Base-by-base conservation (phyloP, 163 green algal genomes). In the Trebouxia gelatinosa region DNA sequence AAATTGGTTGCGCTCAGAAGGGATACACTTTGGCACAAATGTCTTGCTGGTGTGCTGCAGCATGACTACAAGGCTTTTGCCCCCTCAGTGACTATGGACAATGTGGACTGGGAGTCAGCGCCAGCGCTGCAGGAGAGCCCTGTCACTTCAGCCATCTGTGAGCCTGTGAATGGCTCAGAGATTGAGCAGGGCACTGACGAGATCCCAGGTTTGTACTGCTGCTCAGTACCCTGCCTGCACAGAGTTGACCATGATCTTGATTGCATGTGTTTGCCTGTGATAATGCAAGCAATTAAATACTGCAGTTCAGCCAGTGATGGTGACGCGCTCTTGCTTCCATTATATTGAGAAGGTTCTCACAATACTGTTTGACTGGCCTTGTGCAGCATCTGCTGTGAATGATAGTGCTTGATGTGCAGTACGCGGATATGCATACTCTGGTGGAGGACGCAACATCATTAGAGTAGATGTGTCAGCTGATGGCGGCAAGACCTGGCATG, bases 31-130 rank as follows among this genome's bases (percentile, higher is more conserved):
- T n/a, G n/a, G n/a, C n/a, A n/a, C n/a, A n/a, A n/a, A n/a, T 54
- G 43, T 32, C n/a, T 38, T 67, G 11, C 13, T 34, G 28, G n/a
- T 57, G 65, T 39, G 35, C 29, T 79, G 74, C 89, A 92, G 80
- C 78, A 82, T 5, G 93, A 97, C 85, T 97, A 97, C 88, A 96
- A 95, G 84, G 59, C 84, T 23, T 97, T 97, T 83, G 87, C 48
- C 57, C 93, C 92, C 38, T 80, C 31, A 5, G 82, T 89, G 28
- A 90, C 94, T 83, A 93, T 88, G 89, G 88, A 94, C 78, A 89
- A 80, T 43, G 90, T 96, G 38, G 89, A 95, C 80, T 96, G 91
- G 91, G 71, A 23, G 11, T 80, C 59, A 1, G 90, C 92, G 7
- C 91, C 93, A 11, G 86, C 93, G 43, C 90, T 97, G 61, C 89